Evolutionary conservation across 2,329 filamentous ascomycete genomes (phyloP).

Genomic region (Alternaria hordeiaustralica): DNA sequence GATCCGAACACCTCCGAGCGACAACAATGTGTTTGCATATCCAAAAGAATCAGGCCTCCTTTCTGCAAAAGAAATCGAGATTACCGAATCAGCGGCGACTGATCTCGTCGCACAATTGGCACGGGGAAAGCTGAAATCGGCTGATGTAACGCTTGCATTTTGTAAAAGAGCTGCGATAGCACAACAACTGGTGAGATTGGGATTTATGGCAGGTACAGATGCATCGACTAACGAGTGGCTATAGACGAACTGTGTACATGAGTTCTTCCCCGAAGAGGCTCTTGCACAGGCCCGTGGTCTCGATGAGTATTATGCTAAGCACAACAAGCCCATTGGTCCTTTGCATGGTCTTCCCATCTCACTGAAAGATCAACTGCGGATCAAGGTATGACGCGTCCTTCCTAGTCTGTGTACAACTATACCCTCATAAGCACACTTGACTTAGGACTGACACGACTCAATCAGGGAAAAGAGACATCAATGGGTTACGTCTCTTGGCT

Average conservation of each 20-base stretch:
- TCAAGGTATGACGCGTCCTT: slow-evolving; percentile 28
- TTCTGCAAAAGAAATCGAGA: slow-evolving; percentile 25
- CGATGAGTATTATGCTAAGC: slow-evolving; percentile 42
- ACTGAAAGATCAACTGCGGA: slow-evolving; percentile 54
- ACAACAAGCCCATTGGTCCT: slow-evolving; percentile 43
- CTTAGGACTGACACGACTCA: neutral
- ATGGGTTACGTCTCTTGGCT: slow-evolving; percentile 64
- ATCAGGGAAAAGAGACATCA: slow-evolving; percentile 45
- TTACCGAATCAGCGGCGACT: slow-evolving; percentile 35
- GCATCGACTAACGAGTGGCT: neutral
- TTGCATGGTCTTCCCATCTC: slow-evolving; percentile 53
- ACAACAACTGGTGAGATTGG: slow-evolving; percentile 59
- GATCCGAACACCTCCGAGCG: slow-evolving; percentile 5
- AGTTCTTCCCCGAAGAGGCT: slow-evolving; percentile 52
- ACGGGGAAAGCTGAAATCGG: slow-evolving; percentile 20
- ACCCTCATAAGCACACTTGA: no score
- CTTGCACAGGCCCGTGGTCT: slow-evolving; percentile 46
- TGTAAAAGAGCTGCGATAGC: slow-evolving; percentile 58
- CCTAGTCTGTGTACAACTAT: no score
- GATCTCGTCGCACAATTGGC: slow-evolving; percentile 24
- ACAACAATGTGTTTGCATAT: slow-evolving; percentile 19
- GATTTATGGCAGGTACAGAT: no score
- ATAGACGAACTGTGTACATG: slow-evolving; percentile 40
- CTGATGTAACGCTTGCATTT: slow-evolving; percentile 58
- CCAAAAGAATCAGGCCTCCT: slow-evolving; percentile 30